Evolutionary conservation across 495 filamentous ascomycete species (phyloP), one percentile per base, ranked within the genome.

Genomic region (Terfezia boudieri): DNA sequence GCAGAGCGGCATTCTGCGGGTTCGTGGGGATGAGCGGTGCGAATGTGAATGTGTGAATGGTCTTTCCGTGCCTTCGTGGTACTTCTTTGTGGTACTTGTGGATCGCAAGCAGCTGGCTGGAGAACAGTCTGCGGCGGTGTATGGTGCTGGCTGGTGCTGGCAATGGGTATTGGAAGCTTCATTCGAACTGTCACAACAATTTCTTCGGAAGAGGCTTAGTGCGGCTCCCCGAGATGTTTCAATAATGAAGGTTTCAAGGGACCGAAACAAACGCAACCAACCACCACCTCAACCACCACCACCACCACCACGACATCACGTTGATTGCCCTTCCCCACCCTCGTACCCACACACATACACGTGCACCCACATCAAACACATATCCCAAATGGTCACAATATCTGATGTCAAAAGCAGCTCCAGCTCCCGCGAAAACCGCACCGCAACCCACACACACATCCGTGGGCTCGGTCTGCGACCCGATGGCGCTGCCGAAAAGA

Each of bases 381-480:
- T 11, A 37, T 9, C 10, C 20, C 68, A 54, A 67, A 93, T 93
- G 85, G 87, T 94, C 55, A 83, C 86, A 66, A 92, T 95, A 72
- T 87, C 81, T 69, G 89, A 95, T 73, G 86, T 94, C 62, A 92
- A 93, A 72, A 36, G 43, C 37, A 82, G 83, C 72, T 88, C 43
- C 8, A 32, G 85, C 71, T 81, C 81, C 70, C 86, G 90, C 74
- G 86, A 94, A 68, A 87, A 90, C 69, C 79, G 92, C 62, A 98
- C 89, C 23, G 86, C 90, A 37, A 83, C 89, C 56, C 90, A 98
- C 68, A 90, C 90, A 16, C 90, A 98, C 69, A 98, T 98, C 72
- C 90, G 84, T 66, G 88, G 88, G 37, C 74, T 98, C 16, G 90
- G 90, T 17, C 71, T 98, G 54, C 80, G 81, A 53, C 66, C 75